Base-by-base conservation (phyloP, 495 filamentous ascomycete species). In the Talaromyces thailandensis region DNA sequence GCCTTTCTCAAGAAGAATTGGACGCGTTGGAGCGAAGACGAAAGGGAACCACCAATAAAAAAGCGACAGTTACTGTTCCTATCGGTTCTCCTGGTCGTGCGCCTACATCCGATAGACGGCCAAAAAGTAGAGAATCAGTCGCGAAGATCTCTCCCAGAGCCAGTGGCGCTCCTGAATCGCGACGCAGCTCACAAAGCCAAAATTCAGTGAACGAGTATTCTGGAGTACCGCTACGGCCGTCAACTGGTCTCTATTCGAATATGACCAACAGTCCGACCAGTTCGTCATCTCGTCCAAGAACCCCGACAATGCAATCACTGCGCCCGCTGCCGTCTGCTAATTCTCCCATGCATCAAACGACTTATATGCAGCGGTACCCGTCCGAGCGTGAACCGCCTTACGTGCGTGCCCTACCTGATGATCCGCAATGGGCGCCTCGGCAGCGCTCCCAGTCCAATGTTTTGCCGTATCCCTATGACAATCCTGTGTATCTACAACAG, bases 21-120 rank as follows among this genome's bases (percentile, higher is more conserved):
- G 87, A 88, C 43, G 91, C 91, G 35, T 74, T 93, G 56, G 86
- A 93, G 69, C 83, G 88, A 55, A 83, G 84, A 70, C 81, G 86
- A 59, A 73, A 83, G 67, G 77, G 84, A 63, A 78, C 76, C 23
- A 75, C 77, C 55, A 59, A 59, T 37, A 56, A 45, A 60, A 69
- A 65, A 18, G 67, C 63, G 50, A 24, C 67, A 29, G 60, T 63
- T 12, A 69, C 71, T 50, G 66, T 64, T 29, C 71, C 66, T 51
- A 68, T 53, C 32, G 60, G 59, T 23, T 66, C 66, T 48, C 63
- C 65, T 26, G 65, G 50, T 60, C 50, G 64, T 58, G 16, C 25
- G 37, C 51, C 21, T 32, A 21, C 62, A 55, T 67, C 65, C 58
- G 58, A 48, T 31, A 52, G 37, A 40, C 59, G 59, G 14, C 63